phyloP scores from a whole-genome alignment of 2,329 filamentous ascomycete species.

The Cladobotryum protrusum region DNA sequence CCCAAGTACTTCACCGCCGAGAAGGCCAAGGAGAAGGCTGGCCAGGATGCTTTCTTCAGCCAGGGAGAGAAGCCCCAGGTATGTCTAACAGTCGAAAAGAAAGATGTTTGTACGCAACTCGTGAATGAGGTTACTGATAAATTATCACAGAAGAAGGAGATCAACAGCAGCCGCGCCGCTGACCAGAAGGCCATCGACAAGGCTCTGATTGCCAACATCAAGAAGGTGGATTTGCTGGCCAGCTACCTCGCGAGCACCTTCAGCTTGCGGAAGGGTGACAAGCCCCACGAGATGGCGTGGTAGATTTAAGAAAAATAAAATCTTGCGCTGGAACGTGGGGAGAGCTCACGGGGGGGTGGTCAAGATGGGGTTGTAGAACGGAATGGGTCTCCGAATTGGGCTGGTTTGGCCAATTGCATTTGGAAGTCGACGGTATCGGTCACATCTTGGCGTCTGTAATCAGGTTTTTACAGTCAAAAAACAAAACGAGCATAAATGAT shows the following conservation, averaged over 20 bases:
- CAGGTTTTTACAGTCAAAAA: slow-evolving; percentile 57
- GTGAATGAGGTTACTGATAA: slow-evolving; percentile 17
- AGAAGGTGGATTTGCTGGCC: slow-evolving; percentile 92
- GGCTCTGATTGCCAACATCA: slow-evolving; percentile 88
- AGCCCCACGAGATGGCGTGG: slow-evolving; percentile 99
- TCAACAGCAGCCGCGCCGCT: slow-evolving; percentile 81
- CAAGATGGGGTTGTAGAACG: slow-evolving; percentile 38
- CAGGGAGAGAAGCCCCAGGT: slow-evolving; percentile 98
- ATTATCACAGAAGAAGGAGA: slow-evolving; percentile 81
- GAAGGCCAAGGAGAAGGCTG: slow-evolving; percentile 90
- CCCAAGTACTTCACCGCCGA: slow-evolving; percentile 95
- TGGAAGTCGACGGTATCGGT: slow-evolving; percentile 60
- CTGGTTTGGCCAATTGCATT: slow-evolving; percentile 60
- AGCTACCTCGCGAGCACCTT: slow-evolving; percentile 94
- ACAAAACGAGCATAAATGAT: slow-evolving; percentile 39
- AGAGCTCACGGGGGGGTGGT: slow-evolving; percentile 10
- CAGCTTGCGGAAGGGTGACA: slow-evolving; percentile 98
- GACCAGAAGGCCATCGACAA: slow-evolving; percentile 99
- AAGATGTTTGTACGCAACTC: no score
- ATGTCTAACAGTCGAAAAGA: slow-evolving; percentile 37
- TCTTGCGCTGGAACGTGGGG: slow-evolving; percentile 17
- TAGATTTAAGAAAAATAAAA: slow-evolving; percentile 50
- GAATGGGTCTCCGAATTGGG: slow-evolving; percentile 42
- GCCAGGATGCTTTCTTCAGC: slow-evolving; percentile 99
- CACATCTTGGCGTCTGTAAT: slow-evolving; percentile 62